phyloP scores from a whole-genome alignment of 441 rosid species.

The Iberis amara region DNA sequence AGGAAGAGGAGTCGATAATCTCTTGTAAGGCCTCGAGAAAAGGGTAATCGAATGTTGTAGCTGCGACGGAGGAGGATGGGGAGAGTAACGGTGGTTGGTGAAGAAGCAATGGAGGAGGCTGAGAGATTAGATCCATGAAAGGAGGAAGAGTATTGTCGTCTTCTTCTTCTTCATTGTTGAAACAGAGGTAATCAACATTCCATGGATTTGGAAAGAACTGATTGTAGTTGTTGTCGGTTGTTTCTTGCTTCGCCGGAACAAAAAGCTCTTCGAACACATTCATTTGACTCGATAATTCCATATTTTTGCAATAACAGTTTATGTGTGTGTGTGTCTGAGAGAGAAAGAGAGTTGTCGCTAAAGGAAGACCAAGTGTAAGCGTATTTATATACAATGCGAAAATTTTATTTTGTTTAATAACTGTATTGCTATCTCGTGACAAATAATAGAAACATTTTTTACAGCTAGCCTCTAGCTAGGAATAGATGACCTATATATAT shows the following conservation, averaged over 20 bases:
- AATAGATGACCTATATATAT: slow-evolving; percentile 7
- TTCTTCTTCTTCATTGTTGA: slow-evolving; percentile 30
- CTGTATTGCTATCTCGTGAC: too few relatives aligned
- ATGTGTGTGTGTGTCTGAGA: too few relatives aligned
- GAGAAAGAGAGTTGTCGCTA: too few relatives aligned
- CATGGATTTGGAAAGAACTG: slow-evolving; percentile 30
- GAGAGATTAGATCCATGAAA: slow-evolving; percentile 36
- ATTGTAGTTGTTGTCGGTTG: slow-evolving; percentile 32
- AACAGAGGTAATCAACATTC: slow-evolving; percentile 43
- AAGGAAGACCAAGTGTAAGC: too few relatives aligned
- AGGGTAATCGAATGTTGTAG: slow-evolving; percentile 44
- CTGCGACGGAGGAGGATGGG: slow-evolving; percentile 21
- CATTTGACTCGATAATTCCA: slow-evolving; percentile 32
- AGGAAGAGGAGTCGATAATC: slow-evolving; percentile 30
- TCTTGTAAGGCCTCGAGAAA: slow-evolving; percentile 36
- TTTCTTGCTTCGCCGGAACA: slow-evolving; percentile 51
- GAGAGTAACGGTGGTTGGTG: slow-evolving; percentile 23
- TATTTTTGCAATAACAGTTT: too few relatives aligned
- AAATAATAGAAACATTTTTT: too few relatives aligned
- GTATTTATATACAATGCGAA: too few relatives aligned
- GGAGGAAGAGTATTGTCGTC: slow-evolving; percentile 36
- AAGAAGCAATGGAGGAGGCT: slow-evolving; percentile 29
- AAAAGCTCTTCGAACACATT: slow-evolving; percentile 33
- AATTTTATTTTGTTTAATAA: too few relatives aligned
- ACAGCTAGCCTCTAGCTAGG: slow-evolving; percentile 6